Conservation (phyloP, 202 grass and related monocot species). For the Dendrocalamus latiflorus region DNA sequence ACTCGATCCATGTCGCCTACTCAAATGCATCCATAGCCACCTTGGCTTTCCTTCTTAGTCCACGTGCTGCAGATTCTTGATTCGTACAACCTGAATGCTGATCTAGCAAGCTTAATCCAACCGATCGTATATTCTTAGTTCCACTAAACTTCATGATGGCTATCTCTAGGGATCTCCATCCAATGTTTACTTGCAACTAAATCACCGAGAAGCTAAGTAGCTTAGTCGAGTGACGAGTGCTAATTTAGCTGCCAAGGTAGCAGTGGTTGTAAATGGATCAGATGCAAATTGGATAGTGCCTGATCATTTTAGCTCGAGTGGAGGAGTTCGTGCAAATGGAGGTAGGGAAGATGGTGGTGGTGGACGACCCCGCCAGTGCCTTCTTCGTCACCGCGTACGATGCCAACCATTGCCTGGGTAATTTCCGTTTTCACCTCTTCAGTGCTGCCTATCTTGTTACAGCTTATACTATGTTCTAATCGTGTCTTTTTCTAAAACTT, state of each 20-base stretch:
- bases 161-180: background rate
- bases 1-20: background rate
- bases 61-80: slow-evolving; percentile 2
- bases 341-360: too few species aligned
- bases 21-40: background rate
- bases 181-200: background rate
- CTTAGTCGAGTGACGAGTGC: background rate
- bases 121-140: background rate
- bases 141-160: background rate
- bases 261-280: background rate
- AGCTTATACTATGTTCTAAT: background rate
- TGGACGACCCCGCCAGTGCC: too few species aligned
- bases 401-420: slow-evolving; percentile 14
- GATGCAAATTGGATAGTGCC: background rate
- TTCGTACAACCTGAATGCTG: background rate
- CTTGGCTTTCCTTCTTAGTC: background rate
- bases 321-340: too few species aligned
- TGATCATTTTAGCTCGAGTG: too few species aligned
- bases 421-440: background rate
- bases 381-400: too few species aligned
- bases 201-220: background rate
- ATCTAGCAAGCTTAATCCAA: background rate
- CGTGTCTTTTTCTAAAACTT: background rate
- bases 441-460: background rate
- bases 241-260: background rate